These are phyloP conservation scores for Populus davidiana DNA, from an alignment of 345 rosid species.

Conservation along the genomic window DNA sequence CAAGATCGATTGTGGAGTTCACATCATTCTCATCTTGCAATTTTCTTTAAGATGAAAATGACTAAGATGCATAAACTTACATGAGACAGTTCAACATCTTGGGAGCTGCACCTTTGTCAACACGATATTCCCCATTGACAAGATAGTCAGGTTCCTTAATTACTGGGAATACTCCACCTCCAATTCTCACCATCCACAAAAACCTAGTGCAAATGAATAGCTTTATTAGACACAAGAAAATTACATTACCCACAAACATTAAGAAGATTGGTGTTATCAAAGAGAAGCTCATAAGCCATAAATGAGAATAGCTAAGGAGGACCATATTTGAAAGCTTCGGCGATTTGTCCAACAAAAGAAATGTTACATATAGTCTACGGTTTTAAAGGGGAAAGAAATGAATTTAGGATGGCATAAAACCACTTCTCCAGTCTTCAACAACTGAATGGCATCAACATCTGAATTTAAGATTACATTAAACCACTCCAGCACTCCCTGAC, in stretches of 20 bases:
- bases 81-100: slow-evolving; percentile 99
- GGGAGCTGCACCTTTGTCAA: slow-evolving; percentile 97
- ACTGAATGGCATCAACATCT: background rate
- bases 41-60: background rate
- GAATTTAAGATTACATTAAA: background rate
- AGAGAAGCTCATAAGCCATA: background rate
- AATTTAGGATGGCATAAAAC: background rate
- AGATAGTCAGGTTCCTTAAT: slow-evolving; percentile 98
- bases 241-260: background rate
- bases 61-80: slow-evolving; percentile 47
- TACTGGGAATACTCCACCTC: slow-evolving; percentile 97
- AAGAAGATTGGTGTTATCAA: background rate
- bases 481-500: background rate
- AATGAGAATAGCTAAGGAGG: background rate
- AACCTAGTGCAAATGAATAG: slow-evolving; percentile 49
- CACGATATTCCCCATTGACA: slow-evolving; percentile 95
- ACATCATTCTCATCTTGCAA: background rate
- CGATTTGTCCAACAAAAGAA: background rate
- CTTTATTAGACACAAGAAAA: slow-evolving; percentile 5
- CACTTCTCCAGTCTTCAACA: too few species aligned
- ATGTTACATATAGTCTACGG: background rate
- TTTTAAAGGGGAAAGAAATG: background rate
- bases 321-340: background rate
- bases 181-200: slow-evolving; percentile 99
- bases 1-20: background rate